Conservation (phyloP, 495 filamentous ascomycete genomes). For the Staphylotrichum longicolle region DNA sequence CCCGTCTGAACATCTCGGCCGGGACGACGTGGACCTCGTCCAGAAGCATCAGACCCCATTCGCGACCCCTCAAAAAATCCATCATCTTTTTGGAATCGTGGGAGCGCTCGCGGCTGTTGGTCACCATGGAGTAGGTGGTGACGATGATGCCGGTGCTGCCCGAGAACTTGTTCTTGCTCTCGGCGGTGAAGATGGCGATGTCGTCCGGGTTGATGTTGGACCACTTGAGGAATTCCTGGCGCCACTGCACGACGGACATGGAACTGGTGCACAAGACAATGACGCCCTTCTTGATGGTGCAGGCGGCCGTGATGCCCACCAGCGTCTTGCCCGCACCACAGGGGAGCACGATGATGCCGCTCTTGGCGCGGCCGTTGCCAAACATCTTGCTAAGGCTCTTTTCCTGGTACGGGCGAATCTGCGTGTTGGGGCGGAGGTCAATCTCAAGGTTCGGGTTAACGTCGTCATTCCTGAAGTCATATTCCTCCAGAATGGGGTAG, state of each 20-base stretch:
- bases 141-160: conserved; percentile 93
- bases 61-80: conserved; percentile 85
- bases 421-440: conserved; percentile 77
- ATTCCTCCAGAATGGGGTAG: conserved; percentile 89
- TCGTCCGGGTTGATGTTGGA: conserved; percentile 94
- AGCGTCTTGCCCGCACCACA: conserved; percentile 97
- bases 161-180: conserved; percentile 85
- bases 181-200: conserved; percentile 92
- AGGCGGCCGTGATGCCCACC: conserved; percentile 94
- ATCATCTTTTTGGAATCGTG: conserved; percentile 97
- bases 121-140: conserved; percentile 98
- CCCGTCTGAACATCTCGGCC: conserved; percentile 90
- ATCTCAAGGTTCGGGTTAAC: conserved; percentile 89
- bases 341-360: conserved; percentile 94
- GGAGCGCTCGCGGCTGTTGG: conserved; percentile 77
- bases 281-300: conserved; percentile 93
- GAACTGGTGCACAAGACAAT: conserved; percentile 95
- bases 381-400: conserved; percentile 99
- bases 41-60: conserved; percentile 97
- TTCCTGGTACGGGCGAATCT: conserved; percentile 92
- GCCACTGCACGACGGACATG: conserved; percentile 98
- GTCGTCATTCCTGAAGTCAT: conserved; percentile 94
- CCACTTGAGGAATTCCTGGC: conserved; percentile 94
- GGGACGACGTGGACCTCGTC: conserved; percentile 99
- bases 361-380: conserved; percentile 92